These are phyloP conservation scores for Endocarpon pusillum DNA, from an alignment of 495 filamentous ascomycete genomes.

Conservation along the genomic window DNA sequence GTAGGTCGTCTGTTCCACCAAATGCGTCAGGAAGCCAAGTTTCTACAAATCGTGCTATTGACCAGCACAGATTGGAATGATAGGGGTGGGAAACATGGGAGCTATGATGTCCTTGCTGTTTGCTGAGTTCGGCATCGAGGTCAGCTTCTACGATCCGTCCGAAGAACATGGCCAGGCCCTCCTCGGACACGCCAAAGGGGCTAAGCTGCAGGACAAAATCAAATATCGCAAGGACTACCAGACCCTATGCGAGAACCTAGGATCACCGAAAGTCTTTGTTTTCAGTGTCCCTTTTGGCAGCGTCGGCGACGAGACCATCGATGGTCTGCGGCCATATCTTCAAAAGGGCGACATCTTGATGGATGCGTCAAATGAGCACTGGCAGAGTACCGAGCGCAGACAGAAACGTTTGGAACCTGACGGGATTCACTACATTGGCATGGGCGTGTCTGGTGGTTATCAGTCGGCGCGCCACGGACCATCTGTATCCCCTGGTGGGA, in stretches of 20 bases:
- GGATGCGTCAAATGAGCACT: conserved; percentile 58
- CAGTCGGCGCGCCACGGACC: conserved; percentile 49
- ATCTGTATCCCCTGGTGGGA: conserved; percentile 48
- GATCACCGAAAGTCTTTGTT: conserved; percentile 32
- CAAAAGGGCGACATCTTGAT: conserved; percentile 51
- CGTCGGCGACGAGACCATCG: conserved; percentile 48
- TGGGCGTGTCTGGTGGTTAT: conserved; percentile 55
- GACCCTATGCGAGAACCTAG: conserved; percentile 24
- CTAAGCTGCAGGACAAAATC: conserved; percentile 16
- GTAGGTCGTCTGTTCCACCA: no score
- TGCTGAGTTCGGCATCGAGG: conserved; percentile 39
- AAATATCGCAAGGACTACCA: conserved; percentile 21
- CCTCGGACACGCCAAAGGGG: conserved; percentile 18
- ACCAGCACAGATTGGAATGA: conserved; percentile 35
- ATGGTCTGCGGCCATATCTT: conserved; percentile 35
- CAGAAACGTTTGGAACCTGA: conserved; percentile 36
- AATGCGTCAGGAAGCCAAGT: no score
- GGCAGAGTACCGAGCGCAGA: conserved; percentile 44
- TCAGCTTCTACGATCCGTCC: conserved; percentile 43
- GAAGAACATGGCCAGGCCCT: conserved; percentile 28
- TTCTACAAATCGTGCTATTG: no score
- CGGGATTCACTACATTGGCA: conserved; percentile 47
- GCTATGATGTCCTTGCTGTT: conserved; percentile 48
- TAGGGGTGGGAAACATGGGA: conserved; percentile 52
- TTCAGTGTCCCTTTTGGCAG: conserved; percentile 55